Percentiles rank a stretch among this genome's conserved stretches.
Conservation (phyloP, 208 protist genomes). For the Herpetomonas tarakana region DNA sequence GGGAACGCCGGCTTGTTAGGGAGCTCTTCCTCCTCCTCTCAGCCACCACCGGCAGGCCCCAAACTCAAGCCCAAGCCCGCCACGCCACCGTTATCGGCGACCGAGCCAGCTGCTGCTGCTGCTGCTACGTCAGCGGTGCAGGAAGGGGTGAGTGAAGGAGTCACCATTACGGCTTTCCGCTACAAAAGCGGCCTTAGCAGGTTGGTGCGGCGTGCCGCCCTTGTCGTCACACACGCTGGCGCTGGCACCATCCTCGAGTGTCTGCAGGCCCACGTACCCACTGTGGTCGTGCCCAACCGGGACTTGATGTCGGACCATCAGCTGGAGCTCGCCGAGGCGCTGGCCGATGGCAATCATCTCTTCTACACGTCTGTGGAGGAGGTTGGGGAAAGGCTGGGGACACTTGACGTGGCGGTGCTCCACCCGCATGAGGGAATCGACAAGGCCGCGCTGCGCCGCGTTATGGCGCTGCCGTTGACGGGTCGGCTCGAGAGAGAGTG, state of each 20-base stretch:
- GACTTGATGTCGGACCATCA: conserved; percentile 90
- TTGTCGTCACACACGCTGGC: conserved; percentile 88
- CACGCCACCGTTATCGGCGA: neutral
- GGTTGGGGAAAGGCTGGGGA: conserved; percentile 28
- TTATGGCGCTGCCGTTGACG: conserved; percentile 20
- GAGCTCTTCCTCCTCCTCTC: neutral
- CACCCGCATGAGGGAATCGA: conserved; percentile 50
- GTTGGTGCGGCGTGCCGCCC: conserved; percentile 38
- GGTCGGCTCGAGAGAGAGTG: neutral
- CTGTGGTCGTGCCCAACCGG: conserved; percentile 86
- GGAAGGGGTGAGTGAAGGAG: conserved; percentile 21
- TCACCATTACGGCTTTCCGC: conserved; percentile 67
- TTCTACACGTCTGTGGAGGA: conserved; percentile 54
- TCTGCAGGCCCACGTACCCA: conserved; percentile 48
- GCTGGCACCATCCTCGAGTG: conserved; percentile 91
- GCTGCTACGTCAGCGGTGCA: neutral
- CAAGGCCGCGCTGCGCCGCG: conserved; percentile 23
- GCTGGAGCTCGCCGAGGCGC: conserved; percentile 66
- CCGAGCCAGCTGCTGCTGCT: neutral
- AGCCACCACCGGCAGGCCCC: too few species aligned
- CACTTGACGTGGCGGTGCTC: conserved; percentile 33
- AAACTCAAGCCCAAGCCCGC: neutral
- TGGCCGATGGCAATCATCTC: conserved; percentile 46
- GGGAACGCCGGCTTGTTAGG: neutral
- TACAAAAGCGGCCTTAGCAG: conserved; percentile 58